These are phyloP conservation scores for Posidonia australis DNA, from an alignment of 106 monocot genomes.

Conservation along the genomic window DNA sequence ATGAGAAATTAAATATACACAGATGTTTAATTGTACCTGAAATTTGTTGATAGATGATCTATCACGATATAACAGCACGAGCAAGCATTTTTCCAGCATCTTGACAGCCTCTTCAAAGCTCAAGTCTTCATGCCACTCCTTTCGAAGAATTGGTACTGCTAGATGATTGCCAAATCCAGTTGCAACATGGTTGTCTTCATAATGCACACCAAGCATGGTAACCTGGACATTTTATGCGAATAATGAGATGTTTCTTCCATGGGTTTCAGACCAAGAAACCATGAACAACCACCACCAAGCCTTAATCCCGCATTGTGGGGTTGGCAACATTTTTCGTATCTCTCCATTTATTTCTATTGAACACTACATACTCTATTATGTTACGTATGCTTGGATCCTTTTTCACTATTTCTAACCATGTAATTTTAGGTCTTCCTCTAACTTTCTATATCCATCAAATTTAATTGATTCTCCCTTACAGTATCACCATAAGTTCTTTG, in stretches of 20 bases:
- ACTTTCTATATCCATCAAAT: no score
- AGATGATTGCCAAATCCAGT: constrained; percentile 88
- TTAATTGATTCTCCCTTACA: no score
- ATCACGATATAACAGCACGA: constrained; percentile 66
- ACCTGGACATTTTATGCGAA: constrained; percentile 27
- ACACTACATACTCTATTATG: no score
- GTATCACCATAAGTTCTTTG: neutral
- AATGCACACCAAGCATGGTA: constrained; percentile 77
- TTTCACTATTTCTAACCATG: no score
- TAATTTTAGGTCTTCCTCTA: no score
- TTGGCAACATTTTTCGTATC: no score
- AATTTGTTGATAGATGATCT: constrained; percentile 81
- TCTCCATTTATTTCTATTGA: no score
- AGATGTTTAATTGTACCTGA: constrained; percentile 30
- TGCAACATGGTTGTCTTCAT: constrained; percentile 75
- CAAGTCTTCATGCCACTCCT: constrained; percentile 70
- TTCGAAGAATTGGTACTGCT: constrained; percentile 59
- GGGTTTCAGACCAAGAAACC: no score
- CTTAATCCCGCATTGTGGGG: neutral
- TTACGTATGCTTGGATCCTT: no score
- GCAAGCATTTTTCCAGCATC: constrained; percentile 71
- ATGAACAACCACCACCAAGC: neutral
- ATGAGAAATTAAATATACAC: neutral
- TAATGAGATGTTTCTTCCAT: no score
- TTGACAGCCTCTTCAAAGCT: constrained; percentile 84